phyloP scores from a whole-genome alignment of 2,329 filamentous ascomycete species.

The Pseudocercospora cruenta region DNA sequence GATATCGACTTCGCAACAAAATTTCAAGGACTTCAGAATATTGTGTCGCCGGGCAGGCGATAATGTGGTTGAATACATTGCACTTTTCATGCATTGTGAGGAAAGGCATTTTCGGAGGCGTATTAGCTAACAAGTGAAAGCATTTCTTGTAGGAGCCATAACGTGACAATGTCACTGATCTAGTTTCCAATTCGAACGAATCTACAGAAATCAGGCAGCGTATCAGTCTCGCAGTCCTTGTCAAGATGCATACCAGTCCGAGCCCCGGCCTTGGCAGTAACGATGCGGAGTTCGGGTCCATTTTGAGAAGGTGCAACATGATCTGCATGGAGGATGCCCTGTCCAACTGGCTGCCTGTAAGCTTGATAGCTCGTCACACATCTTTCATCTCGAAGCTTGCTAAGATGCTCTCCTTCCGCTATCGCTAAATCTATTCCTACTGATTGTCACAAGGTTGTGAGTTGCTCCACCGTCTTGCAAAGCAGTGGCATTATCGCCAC shows the following conservation, averaged over 20 bases:
- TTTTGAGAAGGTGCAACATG: background rate
- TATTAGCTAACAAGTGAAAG: background rate
- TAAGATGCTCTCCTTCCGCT: background rate
- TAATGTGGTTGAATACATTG: slow-evolving; percentile 1
- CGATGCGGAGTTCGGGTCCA: background rate
- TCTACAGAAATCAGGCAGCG: background rate
- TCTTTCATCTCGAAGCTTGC: background rate
- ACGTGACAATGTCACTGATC: background rate
- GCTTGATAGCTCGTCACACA: background rate
- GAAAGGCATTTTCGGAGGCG: slow-evolving; percentile 3
- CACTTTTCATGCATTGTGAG: background rate
- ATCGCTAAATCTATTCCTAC: background rate
- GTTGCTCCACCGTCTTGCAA: background rate
- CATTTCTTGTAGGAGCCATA: slow-evolving; percentile 1
- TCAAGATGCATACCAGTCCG: background rate
- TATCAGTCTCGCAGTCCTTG: background rate
- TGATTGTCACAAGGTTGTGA: background rate
- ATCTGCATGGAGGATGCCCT: background rate
- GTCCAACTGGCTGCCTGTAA: background rate
- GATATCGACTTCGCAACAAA: background rate
- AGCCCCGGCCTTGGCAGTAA: background rate
- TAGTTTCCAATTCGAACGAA: background rate
- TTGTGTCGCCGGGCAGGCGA: background rate
- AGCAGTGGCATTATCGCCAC: background rate
- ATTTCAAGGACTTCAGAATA: background rate